Conservation (phyloP, 106 monocot species). For the Dactylorhiza incarnata region DNA sequence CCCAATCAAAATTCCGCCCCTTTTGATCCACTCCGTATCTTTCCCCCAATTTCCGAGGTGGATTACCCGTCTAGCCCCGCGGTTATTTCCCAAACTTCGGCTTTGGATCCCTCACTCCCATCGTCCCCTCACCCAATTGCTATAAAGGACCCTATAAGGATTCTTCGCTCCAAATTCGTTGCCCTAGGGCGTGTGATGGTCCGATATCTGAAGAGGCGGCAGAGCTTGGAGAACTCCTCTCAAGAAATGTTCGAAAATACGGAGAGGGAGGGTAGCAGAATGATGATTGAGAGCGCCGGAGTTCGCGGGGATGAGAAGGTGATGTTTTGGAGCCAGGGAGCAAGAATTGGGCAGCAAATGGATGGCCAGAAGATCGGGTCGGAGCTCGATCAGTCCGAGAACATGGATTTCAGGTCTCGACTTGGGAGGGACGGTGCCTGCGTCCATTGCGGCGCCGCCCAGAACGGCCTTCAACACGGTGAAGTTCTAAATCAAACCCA, state of each 20-base stretch:
- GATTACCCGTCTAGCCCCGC: neutral
- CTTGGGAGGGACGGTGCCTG: conserved; percentile 19
- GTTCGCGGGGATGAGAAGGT: neutral
- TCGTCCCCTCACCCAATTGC: neutral
- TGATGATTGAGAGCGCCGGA: conserved; percentile 11
- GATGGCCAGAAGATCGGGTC: conserved; percentile 30
- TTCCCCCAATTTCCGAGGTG: neutral
- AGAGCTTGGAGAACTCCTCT: conserved; percentile 19
- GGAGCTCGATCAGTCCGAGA: conserved; percentile 14
- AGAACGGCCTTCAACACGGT: no score
- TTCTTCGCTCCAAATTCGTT: neutral
- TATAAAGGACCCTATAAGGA: neutral
- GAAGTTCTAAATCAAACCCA: no score
- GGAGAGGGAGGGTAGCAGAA: conserved; percentile 25
- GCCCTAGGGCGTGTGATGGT: conserved; percentile 26
- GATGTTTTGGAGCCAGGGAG: conserved; percentile 25
- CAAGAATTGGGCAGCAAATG: neutral
- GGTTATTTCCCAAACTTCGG: neutral
- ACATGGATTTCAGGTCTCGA: conserved; percentile 15
- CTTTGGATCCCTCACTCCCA: no score
- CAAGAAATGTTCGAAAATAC: conserved; percentile 8
- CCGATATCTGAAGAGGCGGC: conserved; percentile 16
- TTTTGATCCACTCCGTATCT: neutral
- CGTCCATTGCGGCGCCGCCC: neutral
- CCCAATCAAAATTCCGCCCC: neutral